Evolutionary conservation across 768 basidiomycete genomes (phyloP), one percentile per base, ranked within the genome.

Genomic region (Tulasnella sp.): DNA sequence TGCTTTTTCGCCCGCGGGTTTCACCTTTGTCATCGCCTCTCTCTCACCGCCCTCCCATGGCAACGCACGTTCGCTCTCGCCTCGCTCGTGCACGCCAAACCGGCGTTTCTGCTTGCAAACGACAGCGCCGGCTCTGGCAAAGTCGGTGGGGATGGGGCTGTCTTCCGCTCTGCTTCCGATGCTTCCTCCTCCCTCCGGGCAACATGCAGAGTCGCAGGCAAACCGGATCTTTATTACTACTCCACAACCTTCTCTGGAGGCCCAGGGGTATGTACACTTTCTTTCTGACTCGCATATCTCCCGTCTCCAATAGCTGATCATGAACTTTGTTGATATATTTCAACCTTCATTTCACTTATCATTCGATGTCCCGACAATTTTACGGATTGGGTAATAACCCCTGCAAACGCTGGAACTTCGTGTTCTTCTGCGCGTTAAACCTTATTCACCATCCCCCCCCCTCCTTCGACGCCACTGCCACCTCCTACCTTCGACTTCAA

Each of bases 61-160:
- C 40, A 42, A 75, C 46, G 42, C 48, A 52, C 48, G 48, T 52
- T 52, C 48, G 48, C 21, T 21, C 48, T 52, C 48, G 24, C 48
- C 48, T 52, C 10, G 24, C 6, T 9, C 24, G n/a, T n/a, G 34
- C 71, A 42, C 71, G 3, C 3, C 1, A 2, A 42, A 24, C 71
- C 18, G 19, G 34, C 71, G 36, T 72, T 72, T 31, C 38, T 27
- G 14, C 38, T 39, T 42, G 73, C 6, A 27, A 8, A 14, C 14
- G 1, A 31, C 85, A 96, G 94, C 94, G 95, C 95, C 94, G 94
- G 93, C 87, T 91, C 75, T 73, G 34, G 93, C 93, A 92, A 91
- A 88, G 89, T 92, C 94, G 94, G 95, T 96, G 94, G 94, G 87
- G 94, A 96, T 95, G 94, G 94, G 94, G 94, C 94, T 91, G 88